These are phyloP conservation scores for Camelina neglecta DNA, from an alignment of 345 rosid species.

Conservation along the genomic window DNA sequence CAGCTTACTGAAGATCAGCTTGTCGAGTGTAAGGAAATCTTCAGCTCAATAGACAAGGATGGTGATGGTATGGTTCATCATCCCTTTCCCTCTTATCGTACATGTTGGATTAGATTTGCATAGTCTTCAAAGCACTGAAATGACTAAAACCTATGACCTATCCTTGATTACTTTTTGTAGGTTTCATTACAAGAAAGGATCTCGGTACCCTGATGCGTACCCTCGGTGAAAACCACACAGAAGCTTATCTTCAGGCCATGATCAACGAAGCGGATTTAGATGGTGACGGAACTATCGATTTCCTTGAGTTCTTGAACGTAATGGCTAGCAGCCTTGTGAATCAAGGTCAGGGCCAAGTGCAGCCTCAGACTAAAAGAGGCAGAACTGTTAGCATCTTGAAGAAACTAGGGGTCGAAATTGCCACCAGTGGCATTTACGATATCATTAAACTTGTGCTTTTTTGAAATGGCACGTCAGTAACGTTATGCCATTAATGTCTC, in stretches of 20 bases:
- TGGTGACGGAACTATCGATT: conserved; percentile 81
- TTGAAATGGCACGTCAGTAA: conserved; percentile 14
- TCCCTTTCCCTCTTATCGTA: background rate
- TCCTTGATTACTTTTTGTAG: conserved; percentile 43
- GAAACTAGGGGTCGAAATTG: background rate
- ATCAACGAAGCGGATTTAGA: conserved; percentile 83
- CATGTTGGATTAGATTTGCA: background rate
- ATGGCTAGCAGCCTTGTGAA: conserved; percentile 69
- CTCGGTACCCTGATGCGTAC: conserved; percentile 85
- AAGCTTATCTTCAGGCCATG: conserved; percentile 87
- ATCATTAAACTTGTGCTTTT: background rate
- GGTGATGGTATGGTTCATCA: conserved; percentile 66
- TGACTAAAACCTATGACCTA: background rate
- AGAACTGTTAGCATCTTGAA: background rate
- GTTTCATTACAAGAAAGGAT: conserved; percentile 83
- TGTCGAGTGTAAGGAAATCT: conserved; percentile 80
- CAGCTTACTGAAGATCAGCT: conserved; percentile 81
- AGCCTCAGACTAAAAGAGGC: background rate
- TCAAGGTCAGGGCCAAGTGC: conserved; percentile 4
- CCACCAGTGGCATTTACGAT: background rate
- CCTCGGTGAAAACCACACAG: conserved; percentile 76
- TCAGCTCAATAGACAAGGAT: conserved; percentile 79
- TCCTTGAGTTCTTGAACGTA: conserved; percentile 76
- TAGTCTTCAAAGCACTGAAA: background rate
- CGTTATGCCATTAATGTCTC: background rate